Evolutionary conservation across 2,329 filamentous ascomycete species (phyloP).

Genomic region (Alternaria postmessia): DNA sequence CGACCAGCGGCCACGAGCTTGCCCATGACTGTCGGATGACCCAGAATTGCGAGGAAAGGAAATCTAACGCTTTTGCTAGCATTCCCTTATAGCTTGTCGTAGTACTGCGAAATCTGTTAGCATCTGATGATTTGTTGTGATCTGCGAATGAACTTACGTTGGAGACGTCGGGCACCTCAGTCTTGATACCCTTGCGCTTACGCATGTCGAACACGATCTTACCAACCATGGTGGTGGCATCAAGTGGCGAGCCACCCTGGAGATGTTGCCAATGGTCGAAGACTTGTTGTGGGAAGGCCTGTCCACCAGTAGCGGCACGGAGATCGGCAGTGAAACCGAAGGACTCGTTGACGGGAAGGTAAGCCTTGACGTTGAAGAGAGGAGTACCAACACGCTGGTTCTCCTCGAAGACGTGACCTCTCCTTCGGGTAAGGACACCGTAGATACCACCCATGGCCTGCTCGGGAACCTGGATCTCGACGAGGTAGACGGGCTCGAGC

Average conservation of each 20-base stretch:
- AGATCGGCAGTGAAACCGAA: slow-evolving; percentile 99
- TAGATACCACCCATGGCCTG: slow-evolving; percentile 99
- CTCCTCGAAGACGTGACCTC: slow-evolving; percentile 99
- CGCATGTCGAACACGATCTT: slow-evolving; percentile 86
- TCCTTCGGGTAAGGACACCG: slow-evolving; percentile 94
- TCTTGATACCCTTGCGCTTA: slow-evolving; percentile 99
- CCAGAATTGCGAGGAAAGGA: slow-evolving; percentile 49
- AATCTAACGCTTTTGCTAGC: slow-evolving; percentile 55
- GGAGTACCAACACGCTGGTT: slow-evolving; percentile 98
- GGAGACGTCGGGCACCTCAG: slow-evolving; percentile 88
- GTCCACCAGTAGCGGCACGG: slow-evolving; percentile 88
- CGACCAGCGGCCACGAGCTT: slow-evolving; percentile 46
- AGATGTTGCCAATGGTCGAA: slow-evolving; percentile 99
- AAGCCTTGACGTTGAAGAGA: slow-evolving; percentile 99
- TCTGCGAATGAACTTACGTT: slow-evolving; percentile 74
- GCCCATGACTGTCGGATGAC: slow-evolving; percentile 45
- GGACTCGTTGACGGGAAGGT: slow-evolving; percentile 95
- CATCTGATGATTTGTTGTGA: slow-evolving; percentile 31
- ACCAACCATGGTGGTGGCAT: slow-evolving; percentile 82
- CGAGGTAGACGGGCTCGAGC: slow-evolving; percentile 97
- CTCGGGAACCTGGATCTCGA: slow-evolving; percentile 99
- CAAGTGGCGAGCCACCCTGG: slow-evolving; percentile 90
- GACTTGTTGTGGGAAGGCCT: slow-evolving; percentile 98
- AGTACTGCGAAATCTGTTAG: slow-evolving; percentile 73
- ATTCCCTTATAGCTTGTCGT: slow-evolving; percentile 91